Percentiles rank a stretch among this genome's conserved stretches.
phyloP scores from a whole-genome alignment of 202 grass and related monocot species.

The Eragrostis tef region DNA sequence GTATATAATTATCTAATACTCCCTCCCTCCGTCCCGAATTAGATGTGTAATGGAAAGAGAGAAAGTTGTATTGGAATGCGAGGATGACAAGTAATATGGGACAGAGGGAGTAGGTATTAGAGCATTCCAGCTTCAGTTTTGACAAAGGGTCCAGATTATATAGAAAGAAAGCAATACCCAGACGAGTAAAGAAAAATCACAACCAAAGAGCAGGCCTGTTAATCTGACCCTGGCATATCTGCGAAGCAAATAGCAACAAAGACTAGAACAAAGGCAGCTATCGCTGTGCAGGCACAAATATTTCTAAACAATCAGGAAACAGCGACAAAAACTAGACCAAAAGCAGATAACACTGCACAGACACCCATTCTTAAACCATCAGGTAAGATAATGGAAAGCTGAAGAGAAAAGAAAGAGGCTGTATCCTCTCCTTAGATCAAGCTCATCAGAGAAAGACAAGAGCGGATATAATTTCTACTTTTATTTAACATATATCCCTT shows the following conservation, averaged over 20 bases:
- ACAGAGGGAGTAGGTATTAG: too few species aligned
- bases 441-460: background rate
- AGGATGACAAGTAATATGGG: too few species aligned
- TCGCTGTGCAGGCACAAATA: background rate
- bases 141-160: background rate
- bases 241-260: background rate
- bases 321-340: too few species aligned
- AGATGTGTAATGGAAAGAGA: too few species aligned
- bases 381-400: background rate
- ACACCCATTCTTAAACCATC: background rate
- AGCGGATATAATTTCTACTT: constrained; percentile 17
- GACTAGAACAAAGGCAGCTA: background rate
- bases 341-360: background rate
- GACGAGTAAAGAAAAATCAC: background rate
- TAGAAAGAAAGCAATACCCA: background rate
- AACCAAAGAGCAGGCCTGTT: background rate
- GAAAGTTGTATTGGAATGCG: too few species aligned
- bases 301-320: background rate
- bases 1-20: constrained; percentile 12
- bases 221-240: background rate
- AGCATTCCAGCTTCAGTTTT: background rate
- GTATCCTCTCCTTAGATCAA: background rate
- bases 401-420: constrained; percentile 4
- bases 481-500: background rate
- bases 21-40: too few species aligned